Base-by-base conservation (phyloP, 768 basidiomycete species). In the Mycena venus region DNA sequence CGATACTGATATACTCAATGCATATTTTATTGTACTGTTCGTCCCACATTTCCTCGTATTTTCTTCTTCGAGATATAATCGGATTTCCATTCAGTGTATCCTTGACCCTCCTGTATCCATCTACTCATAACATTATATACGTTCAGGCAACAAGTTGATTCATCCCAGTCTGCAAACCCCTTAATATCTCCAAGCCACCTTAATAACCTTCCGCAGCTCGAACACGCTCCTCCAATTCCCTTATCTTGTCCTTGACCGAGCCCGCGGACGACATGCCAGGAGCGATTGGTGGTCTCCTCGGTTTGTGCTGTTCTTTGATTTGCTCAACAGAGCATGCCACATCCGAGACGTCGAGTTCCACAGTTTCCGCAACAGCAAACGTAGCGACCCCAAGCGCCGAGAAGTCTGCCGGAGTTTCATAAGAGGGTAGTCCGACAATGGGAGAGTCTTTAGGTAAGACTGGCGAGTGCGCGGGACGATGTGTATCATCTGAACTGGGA, bases 231-330 rank as follows among this genome's bases (percentile, higher is more conserved):
- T 85, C 87, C 40, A 88, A 71, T 68, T 85, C 84, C 51, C 81
- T 80, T 49, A 88, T 85, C 74, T 83, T 85, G 53, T 85, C 85
- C 71, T 86, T 86, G 29, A 88, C 86, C 7, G 85, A 84, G 61
- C 77, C 79, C 8, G 72, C 51, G n/a, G 51, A 53, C 51, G 79
- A 74, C 38, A 40, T 12, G 21, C 56, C 47, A 60, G 68, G 51
- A 25, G 64, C 34, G 53, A 76, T 60, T 31, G 34, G 34, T 4
- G 70, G 67, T 27, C 71, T 68, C 61, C 49, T 74, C 17, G 68
- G 34, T 27, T 34, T 70, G 32, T 9, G 27, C 40, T 40, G 61
- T 36, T 72, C 34, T 36, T 51, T 51, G 59, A 38, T 31, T 15
- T 23, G 31, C 44, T 60, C 38, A 14, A 34, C 32, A n/a, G 68